Conservation (phyloP, 257 asterid species). For the Solanum sejunctum region DNA sequence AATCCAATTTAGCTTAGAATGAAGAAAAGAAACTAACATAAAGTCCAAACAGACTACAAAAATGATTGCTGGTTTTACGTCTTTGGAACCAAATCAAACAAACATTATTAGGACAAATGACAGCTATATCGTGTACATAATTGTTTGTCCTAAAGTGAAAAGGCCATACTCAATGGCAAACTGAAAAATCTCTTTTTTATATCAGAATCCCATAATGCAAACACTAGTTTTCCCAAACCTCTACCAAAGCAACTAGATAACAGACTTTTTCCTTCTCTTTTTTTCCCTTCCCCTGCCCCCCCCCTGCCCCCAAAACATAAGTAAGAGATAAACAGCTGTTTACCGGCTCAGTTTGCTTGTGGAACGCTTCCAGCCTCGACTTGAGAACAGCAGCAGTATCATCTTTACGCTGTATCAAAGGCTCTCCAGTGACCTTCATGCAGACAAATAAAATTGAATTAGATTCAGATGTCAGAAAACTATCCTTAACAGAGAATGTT, state of each 20-base stretch:
- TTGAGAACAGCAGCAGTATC: constrained; percentile 91
- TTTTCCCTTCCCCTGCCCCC: background rate
- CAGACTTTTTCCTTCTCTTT: background rate
- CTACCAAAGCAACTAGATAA: background rate
- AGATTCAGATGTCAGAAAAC: background rate
- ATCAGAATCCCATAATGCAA: background rate
- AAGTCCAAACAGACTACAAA: background rate
- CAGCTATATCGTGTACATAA: background rate
- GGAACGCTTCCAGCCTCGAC: constrained; percentile 92
- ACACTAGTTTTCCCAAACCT: background rate
- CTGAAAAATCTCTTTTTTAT: background rate
- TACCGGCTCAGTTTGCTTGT: constrained; percentile 89
- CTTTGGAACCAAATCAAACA: background rate
- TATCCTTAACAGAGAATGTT: background rate
- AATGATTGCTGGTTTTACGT: background rate
- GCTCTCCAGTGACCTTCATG: constrained; percentile 56
- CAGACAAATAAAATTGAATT: background rate
- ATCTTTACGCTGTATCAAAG: constrained; percentile 87
- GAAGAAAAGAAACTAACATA: background rate
- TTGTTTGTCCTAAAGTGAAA: background rate
- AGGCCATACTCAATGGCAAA: background rate
- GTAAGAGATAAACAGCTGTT: background rate
- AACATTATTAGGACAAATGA: background rate
- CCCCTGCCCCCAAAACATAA: background rate
- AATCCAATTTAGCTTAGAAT: background rate